phyloP scores from a whole-genome alignment of 106 monocot species.

The Dendrobium chrysotoxum region DNA sequence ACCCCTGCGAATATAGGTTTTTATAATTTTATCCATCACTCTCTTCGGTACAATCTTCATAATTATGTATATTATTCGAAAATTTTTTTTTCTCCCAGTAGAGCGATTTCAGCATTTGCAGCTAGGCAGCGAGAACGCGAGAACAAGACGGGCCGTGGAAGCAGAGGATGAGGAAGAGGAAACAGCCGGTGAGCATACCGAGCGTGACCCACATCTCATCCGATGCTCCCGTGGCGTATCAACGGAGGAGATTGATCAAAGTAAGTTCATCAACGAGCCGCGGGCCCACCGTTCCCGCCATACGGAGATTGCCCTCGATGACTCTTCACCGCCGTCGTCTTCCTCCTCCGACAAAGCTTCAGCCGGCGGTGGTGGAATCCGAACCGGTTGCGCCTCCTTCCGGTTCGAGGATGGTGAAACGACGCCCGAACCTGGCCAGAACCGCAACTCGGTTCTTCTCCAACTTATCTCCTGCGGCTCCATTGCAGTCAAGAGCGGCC shows the following conservation, averaged over 20 bases:
- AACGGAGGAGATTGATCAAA: no score
- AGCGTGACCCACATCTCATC: no score
- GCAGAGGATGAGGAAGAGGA: conserved; percentile 6
- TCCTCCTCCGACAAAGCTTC: conserved; percentile 55
- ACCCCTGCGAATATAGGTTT: no score
- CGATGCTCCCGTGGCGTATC: no score
- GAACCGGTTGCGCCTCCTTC: not conserved
- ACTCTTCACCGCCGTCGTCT: conserved; percentile 39
- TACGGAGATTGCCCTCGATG: conserved; percentile 18
- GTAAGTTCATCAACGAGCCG: not conserved
- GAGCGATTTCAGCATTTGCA: conserved; percentile 39
- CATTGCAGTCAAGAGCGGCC: conserved; percentile 11
- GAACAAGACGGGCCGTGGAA: not conserved
- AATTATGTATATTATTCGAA: not conserved
- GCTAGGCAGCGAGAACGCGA: conserved; percentile 1
- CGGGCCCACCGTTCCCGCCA: conserved; percentile 14
- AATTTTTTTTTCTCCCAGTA: not conserved
- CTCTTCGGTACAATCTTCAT: no score
- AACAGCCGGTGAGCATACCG: no score
- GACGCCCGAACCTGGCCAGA: not conserved
- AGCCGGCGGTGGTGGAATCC: not conserved
- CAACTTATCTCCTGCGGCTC: conserved; percentile 82
- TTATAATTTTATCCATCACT: not conserved
- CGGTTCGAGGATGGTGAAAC: conserved; percentile 18
- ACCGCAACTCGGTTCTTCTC: conserved; percentile 39